phyloP scores from a whole-genome alignment of 176 grass and related monocot species.

The Oryza glumipatula region DNA sequence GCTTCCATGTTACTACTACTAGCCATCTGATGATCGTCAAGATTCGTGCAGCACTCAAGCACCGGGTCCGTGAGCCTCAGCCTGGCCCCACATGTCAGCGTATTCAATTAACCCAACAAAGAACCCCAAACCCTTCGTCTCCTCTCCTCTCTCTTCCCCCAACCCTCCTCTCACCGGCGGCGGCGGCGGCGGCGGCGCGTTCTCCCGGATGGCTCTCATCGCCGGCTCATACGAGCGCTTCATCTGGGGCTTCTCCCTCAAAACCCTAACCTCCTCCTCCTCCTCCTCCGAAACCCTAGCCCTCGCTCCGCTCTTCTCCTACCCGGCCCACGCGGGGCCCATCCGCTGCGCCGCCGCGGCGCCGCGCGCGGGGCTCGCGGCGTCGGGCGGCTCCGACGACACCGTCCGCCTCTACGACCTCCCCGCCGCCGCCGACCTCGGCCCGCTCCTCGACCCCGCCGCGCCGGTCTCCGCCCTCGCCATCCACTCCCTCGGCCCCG shows the following conservation, averaged over 20 bases:
- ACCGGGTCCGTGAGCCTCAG: too few relatives aligned
- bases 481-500: slow-evolving; percentile 67
- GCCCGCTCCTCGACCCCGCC: slow-evolving; percentile 73
- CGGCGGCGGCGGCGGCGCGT: slow-evolving; percentile 11
- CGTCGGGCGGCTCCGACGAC: slow-evolving; percentile 75
- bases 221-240: slow-evolving; percentile 97
- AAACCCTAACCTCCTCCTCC: slow-evolving; percentile 31
- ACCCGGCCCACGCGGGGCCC: slow-evolving; percentile 72
- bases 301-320: slow-evolving; percentile 75
- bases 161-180: neutral
- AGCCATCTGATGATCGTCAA: too few relatives aligned
- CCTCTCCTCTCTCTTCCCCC: too few relatives aligned
- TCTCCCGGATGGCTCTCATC: slow-evolving; percentile 64
- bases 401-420: slow-evolving; percentile 89
- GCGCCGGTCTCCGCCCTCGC: slow-evolving; percentile 78
- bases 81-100: neutral
- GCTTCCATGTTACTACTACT: too few relatives aligned
- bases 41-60: too few relatives aligned
- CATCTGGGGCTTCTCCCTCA: slow-evolving; percentile 95
- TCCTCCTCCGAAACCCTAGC: slow-evolving; percentile 11
- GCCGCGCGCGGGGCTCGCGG: slow-evolving; percentile 42
- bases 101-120: neutral
- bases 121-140: neutral
- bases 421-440: slow-evolving; percentile 61
- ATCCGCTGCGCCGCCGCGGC: slow-evolving; percentile 73